phyloP scores from a whole-genome alignment of 768 basidiomycete species.

The Amanita rimosa region DNA sequence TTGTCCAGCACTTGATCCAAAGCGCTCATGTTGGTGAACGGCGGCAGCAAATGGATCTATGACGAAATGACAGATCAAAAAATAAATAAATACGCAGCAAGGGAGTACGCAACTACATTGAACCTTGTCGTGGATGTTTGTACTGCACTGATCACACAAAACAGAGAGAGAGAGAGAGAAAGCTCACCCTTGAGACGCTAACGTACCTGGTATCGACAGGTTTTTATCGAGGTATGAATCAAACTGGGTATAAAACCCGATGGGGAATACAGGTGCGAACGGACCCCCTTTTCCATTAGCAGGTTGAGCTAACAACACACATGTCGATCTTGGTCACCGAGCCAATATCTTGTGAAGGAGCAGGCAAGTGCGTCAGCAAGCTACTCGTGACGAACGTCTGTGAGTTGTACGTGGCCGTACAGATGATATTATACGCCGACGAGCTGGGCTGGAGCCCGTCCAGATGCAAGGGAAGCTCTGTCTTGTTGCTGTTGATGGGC shows the following conservation, averaged over 20 bases:
- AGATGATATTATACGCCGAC: slow-evolving; percentile 24
- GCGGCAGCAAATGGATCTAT: slow-evolving; percentile 61
- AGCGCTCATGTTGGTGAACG: slow-evolving; percentile 47
- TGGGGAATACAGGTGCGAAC: slow-evolving; percentile 51
- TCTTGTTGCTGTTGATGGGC: slow-evolving; percentile 39
- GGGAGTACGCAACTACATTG: slow-evolving; percentile 26
- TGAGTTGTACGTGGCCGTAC: slow-evolving; percentile 24
- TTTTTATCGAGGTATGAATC: slow-evolving; percentile 42
- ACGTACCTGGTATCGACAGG: slow-evolving; percentile 37
- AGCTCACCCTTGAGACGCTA: slow-evolving; percentile 46
- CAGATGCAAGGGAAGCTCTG: slow-evolving; percentile 38
- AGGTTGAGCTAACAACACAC: slow-evolving; percentile 40
- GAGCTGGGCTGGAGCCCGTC: slow-evolving; percentile 29
- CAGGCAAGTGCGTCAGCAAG: slow-evolving; percentile 36
- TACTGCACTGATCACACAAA: neutral
- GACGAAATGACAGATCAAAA: slow-evolving; percentile 12
- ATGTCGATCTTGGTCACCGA: slow-evolving; percentile 57
- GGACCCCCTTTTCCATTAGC: slow-evolving; percentile 35
- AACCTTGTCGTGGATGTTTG: too few species aligned
- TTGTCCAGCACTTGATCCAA: slow-evolving; percentile 49
- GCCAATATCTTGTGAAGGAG: slow-evolving; percentile 32
- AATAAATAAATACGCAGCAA: slow-evolving; percentile 11
- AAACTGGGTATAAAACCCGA: slow-evolving; percentile 66
- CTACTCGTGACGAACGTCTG: slow-evolving; percentile 36
- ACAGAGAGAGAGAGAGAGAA: neutral